These are phyloP conservation scores for Chlamydomonas sp. DNA, from an alignment of 139 green algal genomes.

Conservation along the genomic window DNA sequence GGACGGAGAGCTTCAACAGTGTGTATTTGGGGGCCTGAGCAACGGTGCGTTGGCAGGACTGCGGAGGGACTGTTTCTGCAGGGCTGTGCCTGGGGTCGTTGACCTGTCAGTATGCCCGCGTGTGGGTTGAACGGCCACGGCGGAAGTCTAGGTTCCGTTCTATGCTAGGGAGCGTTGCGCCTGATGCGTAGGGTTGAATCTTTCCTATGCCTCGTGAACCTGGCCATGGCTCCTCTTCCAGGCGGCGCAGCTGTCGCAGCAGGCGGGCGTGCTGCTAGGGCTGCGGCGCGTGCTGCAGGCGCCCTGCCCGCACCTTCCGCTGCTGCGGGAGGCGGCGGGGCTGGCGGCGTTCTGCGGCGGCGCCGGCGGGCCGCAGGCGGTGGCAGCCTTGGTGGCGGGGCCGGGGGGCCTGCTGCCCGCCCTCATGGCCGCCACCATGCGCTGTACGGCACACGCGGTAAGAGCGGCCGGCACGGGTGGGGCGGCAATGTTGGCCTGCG, in stretches of 20 bases:
- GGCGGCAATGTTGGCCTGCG: no score
- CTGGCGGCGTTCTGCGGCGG: constrained; percentile 3
- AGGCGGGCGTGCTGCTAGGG: constrained; percentile 6
- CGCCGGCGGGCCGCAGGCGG: background rate
- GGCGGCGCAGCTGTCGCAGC: background rate
- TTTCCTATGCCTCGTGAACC: no score
- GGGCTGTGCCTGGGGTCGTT: no score
- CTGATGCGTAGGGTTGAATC: no score
- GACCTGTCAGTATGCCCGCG: no score
- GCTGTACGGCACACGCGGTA: background rate
- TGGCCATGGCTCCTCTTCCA: background rate
- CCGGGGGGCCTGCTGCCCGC: constrained; percentile 22
- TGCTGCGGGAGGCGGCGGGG: constrained; percentile 24
- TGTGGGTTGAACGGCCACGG: no score
- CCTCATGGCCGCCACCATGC: constrained; percentile 1
- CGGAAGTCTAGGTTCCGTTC: no score
- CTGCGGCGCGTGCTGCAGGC: constrained; percentile 23
- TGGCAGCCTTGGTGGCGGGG: background rate
- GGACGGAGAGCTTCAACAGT: no score
- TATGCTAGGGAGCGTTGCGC: no score
- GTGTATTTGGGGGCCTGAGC: no score
- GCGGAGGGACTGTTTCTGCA: no score
- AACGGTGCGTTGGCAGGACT: no score
- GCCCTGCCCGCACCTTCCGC: background rate
- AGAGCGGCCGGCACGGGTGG: background rate